Base-by-base conservation (phyloP, 345 rosid species). In the Excoecaria cochinchinensis region DNA sequence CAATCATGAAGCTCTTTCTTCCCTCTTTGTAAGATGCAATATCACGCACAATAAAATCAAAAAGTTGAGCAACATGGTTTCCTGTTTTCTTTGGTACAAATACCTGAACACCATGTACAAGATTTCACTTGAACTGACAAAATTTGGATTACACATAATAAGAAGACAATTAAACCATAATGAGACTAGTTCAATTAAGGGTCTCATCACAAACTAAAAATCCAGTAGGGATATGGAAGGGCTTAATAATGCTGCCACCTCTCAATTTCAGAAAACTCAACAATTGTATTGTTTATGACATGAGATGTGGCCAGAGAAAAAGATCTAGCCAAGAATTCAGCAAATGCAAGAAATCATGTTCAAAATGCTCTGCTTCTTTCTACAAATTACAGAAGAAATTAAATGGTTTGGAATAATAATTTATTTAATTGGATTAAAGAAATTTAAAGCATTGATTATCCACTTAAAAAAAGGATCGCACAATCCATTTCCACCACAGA, bases 31-130 rank as follows among this genome's bases (percentile, higher is more conserved):
- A 85, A 31, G 79, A 70, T 79, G 79, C 82, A 44, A 82, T 79
- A 70, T 87, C 82, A 50, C 74, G 56, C 69, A 78, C 78, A 76
- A 89, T 77, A 70, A 84, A 79, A 62, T 71, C 81, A 84, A 88
- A 90, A 72, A 90, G 75, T 72, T 69, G 78, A 55, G 78, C 82
- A 25, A 78, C 83, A 14, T 76, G 73, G 12, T 25, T 75, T 59
- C 81, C 91, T 55, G 55, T 64, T 78, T 21, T 89, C 89, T 85
- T 86, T 6, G 97, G 70, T 61, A 88, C 74, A 83, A 95, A 85
- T 66, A 87, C 90, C 98, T 95, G 84, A 42, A 25, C 69, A 72
- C 51, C 50, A 67, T 16, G 58, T 9, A 69, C 22, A 57, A 46
- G 24, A 4, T 46, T 50, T 69, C 16, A 69, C 15, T 69, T 50